These are phyloP conservation scores for Eucalyptus marginata DNA, from an alignment of 345 rosid genomes.

Conservation along the genomic window DNA sequence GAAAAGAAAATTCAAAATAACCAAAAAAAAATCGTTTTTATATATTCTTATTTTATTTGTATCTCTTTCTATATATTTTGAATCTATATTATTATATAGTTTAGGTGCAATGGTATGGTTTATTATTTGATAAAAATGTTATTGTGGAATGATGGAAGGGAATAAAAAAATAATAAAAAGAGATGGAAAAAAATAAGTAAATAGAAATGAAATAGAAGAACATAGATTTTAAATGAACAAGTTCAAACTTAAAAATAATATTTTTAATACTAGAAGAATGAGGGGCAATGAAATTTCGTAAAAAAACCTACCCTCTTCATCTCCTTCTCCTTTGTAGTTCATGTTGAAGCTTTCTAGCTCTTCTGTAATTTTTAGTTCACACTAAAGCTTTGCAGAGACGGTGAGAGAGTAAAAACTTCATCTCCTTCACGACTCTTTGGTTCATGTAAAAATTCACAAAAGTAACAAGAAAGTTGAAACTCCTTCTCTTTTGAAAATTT, in stretches of 20 bases:
- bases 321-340: background rate
- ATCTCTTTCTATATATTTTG: background rate
- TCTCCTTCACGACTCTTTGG: no score
- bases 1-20: background rate
- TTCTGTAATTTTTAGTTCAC: no score
- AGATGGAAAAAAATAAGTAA: no score
- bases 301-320: background rate
- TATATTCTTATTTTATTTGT: background rate
- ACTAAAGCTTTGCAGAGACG: background rate
- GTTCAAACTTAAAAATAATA: no score
- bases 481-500: no score
- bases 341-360: background rate
- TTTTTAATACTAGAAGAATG: background rate
- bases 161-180: background rate
- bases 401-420: background rate
- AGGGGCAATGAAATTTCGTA: background rate
- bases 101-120: background rate
- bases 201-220: no score
- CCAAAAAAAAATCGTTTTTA: background rate
- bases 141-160: background rate
- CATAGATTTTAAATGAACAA: no score
- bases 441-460: no score
- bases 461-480: no score
- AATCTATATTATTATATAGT: background rate
- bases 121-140: background rate